phyloP scores from a whole-genome alignment of 2,329 filamentous ascomycete species.

The Ceratocystis colombiana region DNA sequence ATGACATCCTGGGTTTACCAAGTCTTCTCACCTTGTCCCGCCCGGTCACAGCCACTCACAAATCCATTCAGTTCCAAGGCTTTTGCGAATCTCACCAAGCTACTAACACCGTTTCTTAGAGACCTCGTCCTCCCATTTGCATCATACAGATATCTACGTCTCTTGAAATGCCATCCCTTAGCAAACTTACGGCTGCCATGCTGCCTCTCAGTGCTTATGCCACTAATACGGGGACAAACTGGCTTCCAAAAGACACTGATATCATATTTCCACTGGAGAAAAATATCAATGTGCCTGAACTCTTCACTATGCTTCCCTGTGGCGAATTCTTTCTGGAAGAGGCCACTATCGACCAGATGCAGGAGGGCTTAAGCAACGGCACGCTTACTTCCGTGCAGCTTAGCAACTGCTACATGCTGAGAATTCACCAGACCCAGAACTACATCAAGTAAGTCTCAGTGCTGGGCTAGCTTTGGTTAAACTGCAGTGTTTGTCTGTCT shows the following conservation, averaged over 20 bases:
- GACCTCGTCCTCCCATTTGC: too few relatives aligned
- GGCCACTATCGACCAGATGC: constrained; percentile 60
- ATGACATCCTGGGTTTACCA: not conserved
- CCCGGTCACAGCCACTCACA: too few relatives aligned
- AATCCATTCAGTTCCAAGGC: not conserved
- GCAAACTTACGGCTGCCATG: not conserved
- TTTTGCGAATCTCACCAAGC: not conserved
- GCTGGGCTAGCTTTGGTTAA: not conserved
- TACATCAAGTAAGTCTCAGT: constrained; percentile 48
- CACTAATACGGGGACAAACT: not conserved
- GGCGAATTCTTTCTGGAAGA: constrained; percentile 54
- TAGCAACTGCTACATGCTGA: constrained; percentile 51
- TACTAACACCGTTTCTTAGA: too few relatives aligned
- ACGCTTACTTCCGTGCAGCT: constrained; percentile 49
- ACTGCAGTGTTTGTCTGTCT: not conserved
- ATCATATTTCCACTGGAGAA: constrained; percentile 33
- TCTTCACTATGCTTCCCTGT: constrained; percentile 56
- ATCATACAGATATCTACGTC: not conserved
- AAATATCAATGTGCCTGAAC: constrained; percentile 33
- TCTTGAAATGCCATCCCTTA: not conserved
- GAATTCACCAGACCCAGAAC: constrained; percentile 51
- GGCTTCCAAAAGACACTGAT: constrained; percentile 14
- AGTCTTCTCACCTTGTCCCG: not conserved
- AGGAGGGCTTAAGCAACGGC: constrained; percentile 45
- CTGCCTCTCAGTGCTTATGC: not conserved